Conservation (phyloP, 2,329 filamentous ascomycete genomes). For the Myriangium duriaei region DNA sequence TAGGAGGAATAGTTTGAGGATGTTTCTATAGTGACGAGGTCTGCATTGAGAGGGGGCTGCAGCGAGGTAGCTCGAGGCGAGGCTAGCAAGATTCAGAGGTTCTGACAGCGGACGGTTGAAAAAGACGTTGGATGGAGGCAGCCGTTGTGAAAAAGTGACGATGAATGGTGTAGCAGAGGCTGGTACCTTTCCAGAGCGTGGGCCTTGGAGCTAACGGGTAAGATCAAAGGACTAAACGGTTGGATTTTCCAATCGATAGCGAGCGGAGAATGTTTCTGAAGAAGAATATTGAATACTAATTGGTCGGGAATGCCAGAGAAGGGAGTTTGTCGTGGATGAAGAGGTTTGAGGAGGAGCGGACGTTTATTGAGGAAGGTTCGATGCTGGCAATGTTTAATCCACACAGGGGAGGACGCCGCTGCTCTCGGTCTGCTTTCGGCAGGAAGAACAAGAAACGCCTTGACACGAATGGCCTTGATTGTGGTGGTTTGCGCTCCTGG, state of each 20-base stretch:
- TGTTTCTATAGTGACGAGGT: neutral
- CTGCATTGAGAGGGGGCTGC: neutral
- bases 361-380: neutral
- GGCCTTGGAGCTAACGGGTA: neutral
- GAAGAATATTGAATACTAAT: too few species aligned
- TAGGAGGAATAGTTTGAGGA: neutral
- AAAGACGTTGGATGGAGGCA: conserved; percentile 8
- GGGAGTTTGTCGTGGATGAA: too few species aligned
- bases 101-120: neutral
- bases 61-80: neutral
- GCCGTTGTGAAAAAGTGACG: conserved; percentile 6
- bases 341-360: too few species aligned
- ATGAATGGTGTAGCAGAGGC: conserved; percentile 7
- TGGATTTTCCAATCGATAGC: conserved; percentile 10
- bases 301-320: too few species aligned
- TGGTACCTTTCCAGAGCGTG: conserved; percentile 4
- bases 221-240: conserved; percentile 3
- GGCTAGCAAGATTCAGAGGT: neutral
- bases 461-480: too few species aligned
- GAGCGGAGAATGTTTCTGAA: conserved; percentile 4
- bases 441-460: too few species aligned
- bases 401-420: neutral
- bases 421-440: too few species aligned
- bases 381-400: neutral
- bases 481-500: too few species aligned